Conservation (phyloP, 495 filamentous ascomycete genomes). For the Hypoxylon rickii region DNA sequence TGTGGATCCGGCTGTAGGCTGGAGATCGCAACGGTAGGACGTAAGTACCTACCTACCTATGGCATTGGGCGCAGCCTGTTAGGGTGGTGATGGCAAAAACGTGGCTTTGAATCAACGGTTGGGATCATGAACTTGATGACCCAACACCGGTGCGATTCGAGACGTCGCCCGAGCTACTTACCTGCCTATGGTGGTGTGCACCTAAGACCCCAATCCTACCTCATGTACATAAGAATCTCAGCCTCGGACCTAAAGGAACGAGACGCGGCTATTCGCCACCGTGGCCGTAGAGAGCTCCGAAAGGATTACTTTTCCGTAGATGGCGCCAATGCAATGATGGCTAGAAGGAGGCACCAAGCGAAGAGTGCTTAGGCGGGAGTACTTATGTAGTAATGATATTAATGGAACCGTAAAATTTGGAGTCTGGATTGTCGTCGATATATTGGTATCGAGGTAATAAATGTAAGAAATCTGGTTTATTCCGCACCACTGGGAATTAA, state of each 20-base stretch:
- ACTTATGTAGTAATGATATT: too few species aligned
- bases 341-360: too few species aligned
- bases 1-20: neutral
- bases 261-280: conserved; percentile 30
- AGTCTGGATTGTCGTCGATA: conserved; percentile 3
- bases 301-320: neutral
- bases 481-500: conserved; percentile 5
- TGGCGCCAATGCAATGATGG: too few species aligned
- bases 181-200: too few species aligned
- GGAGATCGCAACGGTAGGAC: neutral
- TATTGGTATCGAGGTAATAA: conserved; percentile 7
- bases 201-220: too few species aligned
- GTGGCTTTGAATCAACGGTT: conserved; percentile 9
- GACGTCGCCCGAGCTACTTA: conserved; percentile 28
- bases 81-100: neutral
- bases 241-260: conserved; percentile 7
- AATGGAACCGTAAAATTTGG: neutral
- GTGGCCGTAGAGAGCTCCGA: neutral
- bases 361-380: too few species aligned
- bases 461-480: too few species aligned
- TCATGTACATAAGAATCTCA: conserved; percentile 3
- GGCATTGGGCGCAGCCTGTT: too few species aligned
- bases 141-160: conserved; percentile 19
- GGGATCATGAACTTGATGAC: neutral
- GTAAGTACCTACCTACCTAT: neutral